Evolutionary conservation across 2,329 filamentous ascomycete genomes (phyloP).

Genomic region (Monilinia aucupariae): DNA sequence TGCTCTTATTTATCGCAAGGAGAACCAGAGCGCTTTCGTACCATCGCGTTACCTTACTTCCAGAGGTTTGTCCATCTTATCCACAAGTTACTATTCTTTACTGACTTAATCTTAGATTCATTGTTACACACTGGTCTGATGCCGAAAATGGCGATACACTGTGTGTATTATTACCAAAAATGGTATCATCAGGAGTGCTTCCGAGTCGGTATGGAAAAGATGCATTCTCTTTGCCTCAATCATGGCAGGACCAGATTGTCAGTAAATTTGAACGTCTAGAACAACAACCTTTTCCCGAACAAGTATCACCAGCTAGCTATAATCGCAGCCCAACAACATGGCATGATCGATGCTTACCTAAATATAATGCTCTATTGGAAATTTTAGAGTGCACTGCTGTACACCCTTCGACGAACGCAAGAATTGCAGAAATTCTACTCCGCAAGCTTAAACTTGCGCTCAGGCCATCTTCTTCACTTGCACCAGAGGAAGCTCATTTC

Average conservation of each 20-base stretch:
- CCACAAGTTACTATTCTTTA: not conserved
- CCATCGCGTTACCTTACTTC: constrained; percentile 73
- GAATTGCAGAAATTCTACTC: constrained; percentile 60
- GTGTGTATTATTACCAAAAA: constrained; percentile 61
- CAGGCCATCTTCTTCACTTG: constrained; percentile 52
- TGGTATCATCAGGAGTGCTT: constrained; percentile 53
- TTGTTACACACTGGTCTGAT: constrained; percentile 67
- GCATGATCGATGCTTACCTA: constrained; percentile 58
- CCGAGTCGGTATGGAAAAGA: constrained; percentile 49
- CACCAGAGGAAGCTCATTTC: constrained; percentile 62
- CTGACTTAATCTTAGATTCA: constrained; percentile 52
- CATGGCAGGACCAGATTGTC: constrained; percentile 69
- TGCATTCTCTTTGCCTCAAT: constrained; percentile 53
- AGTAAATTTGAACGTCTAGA: constrained; percentile 62
- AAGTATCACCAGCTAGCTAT: constrained; percentile 46
- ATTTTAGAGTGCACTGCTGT: constrained; percentile 57
- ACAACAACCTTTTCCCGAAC: constrained; percentile 59
- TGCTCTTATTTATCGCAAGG: constrained; percentile 76
- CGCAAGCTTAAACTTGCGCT: constrained; percentile 62
- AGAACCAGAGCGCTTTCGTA: constrained; percentile 67
- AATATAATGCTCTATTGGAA: constrained; percentile 62
- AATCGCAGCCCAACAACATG: constrained; percentile 57
- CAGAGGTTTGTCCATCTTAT: constrained; percentile 52
- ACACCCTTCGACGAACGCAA: constrained; percentile 60
- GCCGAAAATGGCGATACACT: constrained; percentile 60